Evolutionary conservation across 208 protist genomes (phyloP).

Genomic region (Leishmania braziliensis): DNA sequence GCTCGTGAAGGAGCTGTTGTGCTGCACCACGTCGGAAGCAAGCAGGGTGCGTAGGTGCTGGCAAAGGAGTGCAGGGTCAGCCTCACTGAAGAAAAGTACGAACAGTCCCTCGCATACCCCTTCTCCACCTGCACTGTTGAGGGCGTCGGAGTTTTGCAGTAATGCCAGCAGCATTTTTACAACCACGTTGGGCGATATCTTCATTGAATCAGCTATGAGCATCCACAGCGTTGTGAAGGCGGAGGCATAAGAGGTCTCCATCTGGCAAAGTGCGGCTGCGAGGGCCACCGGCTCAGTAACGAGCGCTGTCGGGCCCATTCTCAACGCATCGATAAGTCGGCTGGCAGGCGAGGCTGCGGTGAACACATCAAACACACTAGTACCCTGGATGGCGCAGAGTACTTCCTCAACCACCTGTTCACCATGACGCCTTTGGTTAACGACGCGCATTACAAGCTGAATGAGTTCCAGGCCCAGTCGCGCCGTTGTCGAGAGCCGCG

Average conservation of each 20-base stretch:
- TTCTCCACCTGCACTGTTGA: conserved; percentile 2
- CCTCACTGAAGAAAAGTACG: conserved; percentile 3
- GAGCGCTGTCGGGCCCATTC: not conserved
- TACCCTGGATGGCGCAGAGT: not conserved
- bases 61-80: not conserved
- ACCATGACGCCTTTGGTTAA: not conserved
- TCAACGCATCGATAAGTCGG: not conserved
- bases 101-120: conserved; percentile 7
- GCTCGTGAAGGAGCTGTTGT: not conserved
- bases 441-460: not conserved
- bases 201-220: conserved; percentile 5
- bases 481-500: not conserved
- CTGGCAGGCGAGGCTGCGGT: not conserved
- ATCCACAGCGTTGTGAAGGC: not conserved
- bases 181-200: not conserved
- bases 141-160: not conserved
- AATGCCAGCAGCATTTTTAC: conserved; percentile 1
- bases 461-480: not conserved
- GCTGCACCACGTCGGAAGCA: not conserved
- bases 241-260: not conserved
- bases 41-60: not conserved
- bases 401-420: conserved; percentile 2
- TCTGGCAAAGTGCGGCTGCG: conserved; percentile 9
- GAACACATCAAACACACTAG: conserved; percentile 2
- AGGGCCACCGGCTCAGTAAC: not conserved